Conservation (phyloP, 805 yeast species). For the Zygoascus tannicola region DNA sequence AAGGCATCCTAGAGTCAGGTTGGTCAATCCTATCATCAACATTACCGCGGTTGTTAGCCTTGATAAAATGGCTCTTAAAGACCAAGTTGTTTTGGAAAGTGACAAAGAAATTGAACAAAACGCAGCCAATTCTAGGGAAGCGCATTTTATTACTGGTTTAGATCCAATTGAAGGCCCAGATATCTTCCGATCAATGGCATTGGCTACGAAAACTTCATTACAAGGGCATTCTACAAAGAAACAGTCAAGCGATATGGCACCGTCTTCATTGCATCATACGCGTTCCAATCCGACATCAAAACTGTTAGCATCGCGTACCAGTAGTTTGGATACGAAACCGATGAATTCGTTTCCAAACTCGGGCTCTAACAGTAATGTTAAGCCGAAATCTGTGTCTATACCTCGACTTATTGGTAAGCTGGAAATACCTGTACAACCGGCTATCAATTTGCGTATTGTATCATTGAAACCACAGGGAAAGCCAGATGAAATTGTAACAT, state of each 20-base stretch:
- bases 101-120: neutral
- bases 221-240: neutral
- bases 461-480: constrained; percentile 43
- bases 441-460: constrained; percentile 38
- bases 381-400: neutral
- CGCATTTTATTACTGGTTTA: neutral
- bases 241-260: neutral
- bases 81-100: neutral
- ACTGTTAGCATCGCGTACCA: neutral
- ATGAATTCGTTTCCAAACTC: neutral
- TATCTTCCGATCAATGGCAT: neutral
- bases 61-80: neutral
- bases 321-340: neutral
- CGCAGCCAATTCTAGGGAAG: neutral
- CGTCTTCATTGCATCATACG: neutral
- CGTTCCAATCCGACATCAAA: neutral
- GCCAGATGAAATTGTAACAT: constrained; percentile 37
- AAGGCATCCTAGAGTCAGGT: constrained; percentile 15
- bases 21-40: constrained; percentile 9
- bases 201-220: neutral
- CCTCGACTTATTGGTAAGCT: constrained; percentile 6
- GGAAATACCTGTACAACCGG: constrained; percentile 27
- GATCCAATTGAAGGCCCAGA: neutral
- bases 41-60: constrained; percentile 11
- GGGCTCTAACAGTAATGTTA: too few relatives aligned